Percentiles rank a stretch among this genome's conserved stretches.
phyloP scores from a whole-genome alignment of 2,329 filamentous ascomycete genomes.

The Exophiala calicioides region DNA sequence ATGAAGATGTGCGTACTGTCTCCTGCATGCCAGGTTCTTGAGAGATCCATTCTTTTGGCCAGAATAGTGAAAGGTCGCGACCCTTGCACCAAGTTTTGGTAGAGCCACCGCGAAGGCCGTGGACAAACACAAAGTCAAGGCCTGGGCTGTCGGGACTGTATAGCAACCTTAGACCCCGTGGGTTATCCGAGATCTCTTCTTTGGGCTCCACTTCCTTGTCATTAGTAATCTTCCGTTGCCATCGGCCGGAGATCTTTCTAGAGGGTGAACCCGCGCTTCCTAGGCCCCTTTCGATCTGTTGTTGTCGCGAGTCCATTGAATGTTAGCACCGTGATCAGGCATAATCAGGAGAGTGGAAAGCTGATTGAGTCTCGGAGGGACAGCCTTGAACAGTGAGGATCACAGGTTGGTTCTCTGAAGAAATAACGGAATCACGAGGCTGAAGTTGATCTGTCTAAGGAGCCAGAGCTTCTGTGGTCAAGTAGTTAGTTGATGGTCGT shows the following conservation, averaged over 20 bases:
- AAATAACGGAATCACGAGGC: too few species aligned
- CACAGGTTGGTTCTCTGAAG: too few species aligned
- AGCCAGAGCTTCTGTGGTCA: too few species aligned
- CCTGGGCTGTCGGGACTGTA: background rate
- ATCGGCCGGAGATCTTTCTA: background rate
- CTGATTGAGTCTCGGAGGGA: too few species aligned
- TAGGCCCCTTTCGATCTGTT: too few species aligned
- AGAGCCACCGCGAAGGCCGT: constrained; percentile 3
- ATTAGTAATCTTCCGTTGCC: too few species aligned
- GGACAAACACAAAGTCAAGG: constrained; percentile 7
- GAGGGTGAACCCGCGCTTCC: background rate
- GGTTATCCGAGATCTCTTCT: background rate
- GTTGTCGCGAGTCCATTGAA: too few species aligned
- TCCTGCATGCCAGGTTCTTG: background rate
- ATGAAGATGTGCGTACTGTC: constrained; percentile 1
- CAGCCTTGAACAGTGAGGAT: too few species aligned
- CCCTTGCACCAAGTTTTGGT: constrained; percentile 1
- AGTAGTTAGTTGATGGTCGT: too few species aligned
- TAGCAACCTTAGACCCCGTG: background rate
- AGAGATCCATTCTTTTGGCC: constrained; percentile 5
- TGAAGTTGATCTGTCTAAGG: too few species aligned
- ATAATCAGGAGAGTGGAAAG: too few species aligned
- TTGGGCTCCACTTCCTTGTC: background rate
- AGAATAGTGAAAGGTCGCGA: background rate
- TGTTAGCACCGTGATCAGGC: too few species aligned